Evolutionary conservation across 1,139 yeast genomes (phyloP), one percentile per base, ranked within the genome.

Genomic region (Suhomyces taliae): DNA sequence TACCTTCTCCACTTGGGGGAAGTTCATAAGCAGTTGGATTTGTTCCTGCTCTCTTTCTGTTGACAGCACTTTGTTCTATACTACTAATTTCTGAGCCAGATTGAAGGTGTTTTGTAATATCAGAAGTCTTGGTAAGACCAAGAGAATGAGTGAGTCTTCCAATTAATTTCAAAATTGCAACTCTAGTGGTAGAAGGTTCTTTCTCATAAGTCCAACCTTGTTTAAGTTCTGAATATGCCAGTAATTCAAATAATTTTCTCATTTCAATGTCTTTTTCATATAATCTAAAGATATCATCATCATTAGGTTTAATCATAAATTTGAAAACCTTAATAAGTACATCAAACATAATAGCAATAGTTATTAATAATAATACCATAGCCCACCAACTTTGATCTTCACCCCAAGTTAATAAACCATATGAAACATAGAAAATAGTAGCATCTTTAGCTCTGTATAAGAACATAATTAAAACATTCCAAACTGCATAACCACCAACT

Each of bases 371-470:
- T 34, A 90, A 60, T 33, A 89, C 69, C 0, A 88, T 66, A 0
- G 90, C 87, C 99, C 99, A 93, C 83, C 93, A 93, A 2, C 88
- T 77, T 24, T 75, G 65, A 60, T 93, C 97, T 24, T 57, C 68
- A 10, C 99, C 99, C 72, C 90, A 90, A 40, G 81, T 79, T 44
- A 78, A 69, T 41, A 93, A 72, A 0, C 93, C 95, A 53, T 81
- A 76, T 10, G 78, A 74, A 5, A 89, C 97, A 62, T 81, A 87
- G 64, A 83, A 93, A 15, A 88, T 87, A 43, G 82, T 71, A 2
- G 82, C 74, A 0, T 81, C 79, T 49, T 78, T 79, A 24, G 76
- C 67, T 42, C 82, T 70, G 62, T 89, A 87, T 19, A 91, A 68
- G 7, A 76, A 78, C 63, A 93, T 88, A 48, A 93, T 78, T 39